Conservation (phyloP, 345 rosid genomes). For the Syzygium jambos region DNA sequence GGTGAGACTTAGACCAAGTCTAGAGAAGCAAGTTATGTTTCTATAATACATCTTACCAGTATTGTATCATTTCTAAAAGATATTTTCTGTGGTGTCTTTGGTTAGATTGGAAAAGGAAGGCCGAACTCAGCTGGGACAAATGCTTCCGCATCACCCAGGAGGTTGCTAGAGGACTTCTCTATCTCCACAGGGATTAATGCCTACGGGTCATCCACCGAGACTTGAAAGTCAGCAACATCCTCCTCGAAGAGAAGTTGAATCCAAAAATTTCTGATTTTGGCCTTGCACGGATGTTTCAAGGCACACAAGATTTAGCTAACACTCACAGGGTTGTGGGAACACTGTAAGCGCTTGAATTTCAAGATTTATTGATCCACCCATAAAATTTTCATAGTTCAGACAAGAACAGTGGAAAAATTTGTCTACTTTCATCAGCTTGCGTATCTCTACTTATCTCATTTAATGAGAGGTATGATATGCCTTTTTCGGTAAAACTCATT, state of each 20-base stretch:
- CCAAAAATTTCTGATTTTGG: conserved; percentile 35
- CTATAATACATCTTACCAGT: too few species aligned
- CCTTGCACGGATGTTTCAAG: conserved; percentile 13
- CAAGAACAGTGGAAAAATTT: too few species aligned
- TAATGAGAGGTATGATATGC: too few species aligned
- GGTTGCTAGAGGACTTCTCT: conserved; percentile 23
- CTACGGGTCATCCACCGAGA: conserved; percentile 25
- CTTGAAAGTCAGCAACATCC: conserved; percentile 19
- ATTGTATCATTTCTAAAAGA: too few species aligned
- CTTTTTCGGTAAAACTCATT: too few species aligned
- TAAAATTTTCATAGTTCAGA: too few species aligned
- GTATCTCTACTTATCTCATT: too few species aligned
- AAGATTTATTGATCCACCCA: background rate
- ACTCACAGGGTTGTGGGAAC: conserved; percentile 21
- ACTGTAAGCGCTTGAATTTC: background rate
- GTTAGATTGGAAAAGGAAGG: conserved; percentile 7
- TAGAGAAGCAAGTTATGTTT: background rate
- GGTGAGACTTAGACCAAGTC: too few species aligned
- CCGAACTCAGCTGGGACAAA: conserved; percentile 16
- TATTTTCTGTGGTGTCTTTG: too few species aligned
- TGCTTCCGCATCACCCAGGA: conserved; percentile 15
- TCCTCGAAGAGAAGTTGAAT: conserved; percentile 16
- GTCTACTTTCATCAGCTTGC: too few species aligned
- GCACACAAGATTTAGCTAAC: background rate
- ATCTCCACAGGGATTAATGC: conserved; percentile 27